Evolutionary conservation across 495 filamentous ascomycete species (phyloP).

Genomic region (Penicillium longicatenatum): DNA sequence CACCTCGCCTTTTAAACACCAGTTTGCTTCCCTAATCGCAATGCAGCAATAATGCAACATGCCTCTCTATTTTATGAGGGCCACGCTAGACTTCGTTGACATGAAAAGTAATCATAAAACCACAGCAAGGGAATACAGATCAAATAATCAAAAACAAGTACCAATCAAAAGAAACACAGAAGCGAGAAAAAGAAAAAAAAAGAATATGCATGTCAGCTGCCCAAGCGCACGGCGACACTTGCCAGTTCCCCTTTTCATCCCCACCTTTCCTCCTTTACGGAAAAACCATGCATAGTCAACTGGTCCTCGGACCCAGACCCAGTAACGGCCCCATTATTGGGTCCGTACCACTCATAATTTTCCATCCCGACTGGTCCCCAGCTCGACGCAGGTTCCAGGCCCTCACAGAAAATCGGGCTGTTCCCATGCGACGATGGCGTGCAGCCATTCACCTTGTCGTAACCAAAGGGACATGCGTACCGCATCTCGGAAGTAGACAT

Average conservation of each 20-base stretch:
- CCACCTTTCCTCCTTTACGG: constrained; percentile 1
- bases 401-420: constrained; percentile 28
- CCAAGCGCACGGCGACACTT: neutral
- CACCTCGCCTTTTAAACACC: constrained; percentile 15
- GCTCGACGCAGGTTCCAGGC: constrained; percentile 17
- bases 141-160: constrained; percentile 8
- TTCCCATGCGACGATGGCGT: constrained; percentile 24
- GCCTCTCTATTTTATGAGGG: constrained; percentile 18
- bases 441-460: constrained; percentile 30
- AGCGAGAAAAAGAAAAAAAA: neutral
- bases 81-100: constrained; percentile 1
- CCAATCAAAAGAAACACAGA: neutral
- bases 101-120: constrained; percentile 9
- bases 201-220: constrained; percentile 18
- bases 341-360: neutral
- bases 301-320: constrained; percentile 19
- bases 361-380: constrained; percentile 7
- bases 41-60: constrained; percentile 13
- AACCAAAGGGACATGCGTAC: constrained; percentile 21
- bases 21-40: constrained; percentile 7
- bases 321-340: constrained; percentile 21
- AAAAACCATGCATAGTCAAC: constrained; percentile 12
- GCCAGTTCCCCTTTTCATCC: constrained; percentile 5
- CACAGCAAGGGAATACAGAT: neutral
- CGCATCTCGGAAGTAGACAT: constrained; percentile 24